Percentiles rank a stretch among this genome's conserved stretches.
phyloP scores from a whole-genome alignment of 202 grass and related monocot genomes.

The Cymbopogon flexuosus region DNA sequence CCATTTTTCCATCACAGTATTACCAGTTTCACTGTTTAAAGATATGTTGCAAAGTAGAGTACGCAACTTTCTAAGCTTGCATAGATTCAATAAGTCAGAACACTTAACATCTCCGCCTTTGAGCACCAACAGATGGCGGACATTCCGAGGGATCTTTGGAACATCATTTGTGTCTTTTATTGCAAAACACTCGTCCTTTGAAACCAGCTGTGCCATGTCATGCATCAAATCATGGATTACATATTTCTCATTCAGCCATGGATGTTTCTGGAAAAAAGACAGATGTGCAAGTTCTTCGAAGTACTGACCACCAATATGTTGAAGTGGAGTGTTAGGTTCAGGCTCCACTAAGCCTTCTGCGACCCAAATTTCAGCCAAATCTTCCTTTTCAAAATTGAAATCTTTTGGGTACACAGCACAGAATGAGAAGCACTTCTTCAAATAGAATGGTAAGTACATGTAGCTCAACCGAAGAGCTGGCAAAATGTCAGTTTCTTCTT shows the following conservation, averaged over 20 bases:
- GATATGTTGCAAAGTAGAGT: not conserved
- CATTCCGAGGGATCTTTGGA: not conserved
- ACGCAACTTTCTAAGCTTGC: not conserved
- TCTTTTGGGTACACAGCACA: constrained; percentile 37
- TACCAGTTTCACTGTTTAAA: not conserved
- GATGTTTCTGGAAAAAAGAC: not conserved
- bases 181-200: not conserved
- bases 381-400: not conserved
- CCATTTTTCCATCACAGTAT: not conserved
- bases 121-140: not conserved
- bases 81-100: not conserved
- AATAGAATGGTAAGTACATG: constrained; percentile 25
- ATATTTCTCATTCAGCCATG: not conserved
- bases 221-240: constrained; percentile 33
- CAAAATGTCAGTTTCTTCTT: not conserved
- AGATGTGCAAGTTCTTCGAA: not conserved
- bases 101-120: not conserved
- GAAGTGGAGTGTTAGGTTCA: not conserved
- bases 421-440: constrained; percentile 13
- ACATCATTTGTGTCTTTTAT: not conserved
- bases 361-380: not conserved
- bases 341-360: not conserved
- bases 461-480: constrained; percentile 37
- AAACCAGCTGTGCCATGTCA: constrained; percentile 24
- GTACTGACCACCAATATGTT: not conserved